phyloP scores from a whole-genome alignment of 2,329 filamentous ascomycete species.

The Monosporascus cannonballus region DNA sequence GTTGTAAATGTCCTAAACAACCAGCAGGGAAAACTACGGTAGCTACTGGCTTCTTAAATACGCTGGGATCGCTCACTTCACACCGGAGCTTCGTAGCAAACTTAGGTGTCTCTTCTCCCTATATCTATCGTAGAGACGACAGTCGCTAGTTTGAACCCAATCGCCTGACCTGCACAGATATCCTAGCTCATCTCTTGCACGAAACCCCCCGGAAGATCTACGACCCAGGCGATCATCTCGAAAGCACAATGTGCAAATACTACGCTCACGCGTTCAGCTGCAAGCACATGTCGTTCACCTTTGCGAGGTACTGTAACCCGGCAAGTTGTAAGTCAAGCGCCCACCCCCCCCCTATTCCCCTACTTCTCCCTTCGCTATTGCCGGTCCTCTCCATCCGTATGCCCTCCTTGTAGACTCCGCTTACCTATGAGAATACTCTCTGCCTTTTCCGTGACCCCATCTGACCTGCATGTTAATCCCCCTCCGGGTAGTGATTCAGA shows the following conservation, averaged over 20 bases:
- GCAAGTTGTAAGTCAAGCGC: constrained; percentile 14
- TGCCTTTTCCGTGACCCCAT: background rate
- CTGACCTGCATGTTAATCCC: too few relatives aligned
- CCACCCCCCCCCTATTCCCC: background rate
- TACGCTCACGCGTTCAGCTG: constrained; percentile 31
- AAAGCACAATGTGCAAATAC: constrained; percentile 29
- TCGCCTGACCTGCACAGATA: too few relatives aligned
- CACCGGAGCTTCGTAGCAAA: too few relatives aligned
- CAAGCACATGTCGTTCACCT: constrained; percentile 28
- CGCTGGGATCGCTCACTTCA: background rate
- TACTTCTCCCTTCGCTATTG: background rate
- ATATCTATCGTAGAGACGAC: too few relatives aligned
- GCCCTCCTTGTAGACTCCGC: background rate
- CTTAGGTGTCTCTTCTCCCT: too few relatives aligned
- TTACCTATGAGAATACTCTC: background rate
- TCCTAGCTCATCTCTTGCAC: too few relatives aligned
- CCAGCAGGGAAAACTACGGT: background rate
- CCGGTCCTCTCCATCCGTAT: background rate
- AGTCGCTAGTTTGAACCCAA: too few relatives aligned
- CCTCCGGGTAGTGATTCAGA: constrained; percentile 24
- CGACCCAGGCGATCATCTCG: background rate
- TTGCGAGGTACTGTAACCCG: constrained; percentile 29
- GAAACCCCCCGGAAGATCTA: background rate
- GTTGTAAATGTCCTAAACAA: background rate
- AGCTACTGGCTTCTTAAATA: background rate